Evolutionary conservation across 345 rosid species (phyloP).

Genomic region (Ailanthus altissimus): DNA sequence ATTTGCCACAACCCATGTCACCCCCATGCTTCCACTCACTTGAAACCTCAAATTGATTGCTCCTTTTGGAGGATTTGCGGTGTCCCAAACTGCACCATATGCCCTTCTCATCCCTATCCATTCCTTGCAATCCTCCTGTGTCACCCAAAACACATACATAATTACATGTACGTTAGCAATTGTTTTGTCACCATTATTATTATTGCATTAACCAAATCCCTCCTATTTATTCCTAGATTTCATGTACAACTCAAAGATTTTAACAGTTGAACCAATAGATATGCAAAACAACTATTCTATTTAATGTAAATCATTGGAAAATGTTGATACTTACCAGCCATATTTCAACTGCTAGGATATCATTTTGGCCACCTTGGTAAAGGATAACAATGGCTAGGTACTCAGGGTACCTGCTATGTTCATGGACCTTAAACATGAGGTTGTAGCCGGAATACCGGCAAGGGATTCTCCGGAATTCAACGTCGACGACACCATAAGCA

Average conservation of each 20-base stretch:
- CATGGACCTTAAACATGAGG: conserved; percentile 62
- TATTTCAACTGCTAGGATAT: conserved; percentile 57
- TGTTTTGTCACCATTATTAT: no score
- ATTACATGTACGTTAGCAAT: not conserved
- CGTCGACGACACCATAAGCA: conserved; percentile 73
- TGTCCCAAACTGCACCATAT: conserved; percentile 74
- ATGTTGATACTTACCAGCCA: conserved; percentile 51
- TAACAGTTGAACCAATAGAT: no score
- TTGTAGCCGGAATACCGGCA: conserved; percentile 56
- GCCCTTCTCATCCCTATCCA: conserved; percentile 81
- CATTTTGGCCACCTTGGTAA: conserved; percentile 56
- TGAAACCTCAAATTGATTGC: conserved; percentile 28
- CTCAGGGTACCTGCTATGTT: conserved; percentile 58
- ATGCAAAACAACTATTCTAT: no score
- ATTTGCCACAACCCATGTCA: conserved; percentile 55
- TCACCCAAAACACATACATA: not conserved
- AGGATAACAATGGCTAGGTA: conserved; percentile 66
- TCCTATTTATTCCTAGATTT: no score
- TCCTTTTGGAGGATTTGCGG: conserved; percentile 48
- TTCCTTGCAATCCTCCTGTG: conserved; percentile 61
- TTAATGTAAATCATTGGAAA: not conserved
- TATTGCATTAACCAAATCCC: no score
- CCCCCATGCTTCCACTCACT: conserved; percentile 44
- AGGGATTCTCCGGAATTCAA: conserved; percentile 69
- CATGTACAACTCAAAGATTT: not conserved